Conservation (phyloP, 106 monocot species). For the Narthecium ossifragum region DNA sequence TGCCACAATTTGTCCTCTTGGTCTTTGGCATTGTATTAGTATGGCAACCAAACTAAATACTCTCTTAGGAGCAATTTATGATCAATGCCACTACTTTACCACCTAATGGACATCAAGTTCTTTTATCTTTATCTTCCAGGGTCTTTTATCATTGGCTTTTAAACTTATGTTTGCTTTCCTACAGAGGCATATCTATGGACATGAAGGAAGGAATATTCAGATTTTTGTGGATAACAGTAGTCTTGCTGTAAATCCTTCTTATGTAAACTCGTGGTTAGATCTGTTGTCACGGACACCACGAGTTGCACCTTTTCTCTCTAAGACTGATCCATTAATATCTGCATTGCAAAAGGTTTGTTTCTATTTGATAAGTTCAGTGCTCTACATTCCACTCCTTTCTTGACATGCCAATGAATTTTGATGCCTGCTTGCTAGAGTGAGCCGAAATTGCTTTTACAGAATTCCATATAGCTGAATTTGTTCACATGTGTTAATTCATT, state of each 20-base stretch:
- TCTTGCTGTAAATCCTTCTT: slow-evolving; percentile 71
- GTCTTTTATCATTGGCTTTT: no score
- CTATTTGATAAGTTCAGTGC: no score
- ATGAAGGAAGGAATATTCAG: slow-evolving; percentile 61
- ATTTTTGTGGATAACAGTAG: slow-evolving; percentile 86
- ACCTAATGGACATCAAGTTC: no score
- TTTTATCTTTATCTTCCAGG: no score
- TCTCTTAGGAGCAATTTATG: no score
- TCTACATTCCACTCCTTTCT: not conserved
- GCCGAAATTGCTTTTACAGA: no score
- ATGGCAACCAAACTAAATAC: no score
- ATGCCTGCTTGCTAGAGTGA: not conserved
- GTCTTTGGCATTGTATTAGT: no score
- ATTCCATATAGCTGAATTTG: no score
- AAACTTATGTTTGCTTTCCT: slow-evolving; percentile 8
- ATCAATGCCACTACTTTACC: no score
- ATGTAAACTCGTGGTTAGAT: slow-evolving; percentile 81
- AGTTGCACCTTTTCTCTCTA: slow-evolving; percentile 92
- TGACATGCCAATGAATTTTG: not conserved
- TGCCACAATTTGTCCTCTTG: no score
- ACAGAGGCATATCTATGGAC: slow-evolving; percentile 96
- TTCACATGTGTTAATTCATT: no score
- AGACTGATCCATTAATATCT: slow-evolving; percentile 65
- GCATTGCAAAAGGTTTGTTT: slow-evolving; percentile 70
- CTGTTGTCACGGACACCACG: slow-evolving; percentile 85